These are phyloP conservation scores for Rosa chinensis DNA, from an alignment of 306 rosid genomes.

Conservation along the genomic window DNA sequence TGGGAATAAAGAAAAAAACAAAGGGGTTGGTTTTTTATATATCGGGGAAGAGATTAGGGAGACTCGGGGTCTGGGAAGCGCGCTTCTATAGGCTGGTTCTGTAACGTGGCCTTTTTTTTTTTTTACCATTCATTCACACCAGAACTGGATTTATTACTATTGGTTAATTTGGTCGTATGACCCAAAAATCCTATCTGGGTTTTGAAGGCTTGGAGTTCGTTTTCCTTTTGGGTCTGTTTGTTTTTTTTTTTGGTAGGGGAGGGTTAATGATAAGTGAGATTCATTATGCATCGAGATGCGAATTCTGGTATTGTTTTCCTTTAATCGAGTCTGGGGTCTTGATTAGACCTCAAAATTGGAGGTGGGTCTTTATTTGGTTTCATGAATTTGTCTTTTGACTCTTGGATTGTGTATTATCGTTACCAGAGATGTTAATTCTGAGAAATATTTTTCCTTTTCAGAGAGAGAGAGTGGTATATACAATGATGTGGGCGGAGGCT, in stretches of 20 bases:
- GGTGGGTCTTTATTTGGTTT: not conserved
- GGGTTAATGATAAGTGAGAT: not conserved
- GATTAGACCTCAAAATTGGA: not conserved
- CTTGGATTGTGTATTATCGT: not conserved
- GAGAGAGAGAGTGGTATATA: not conserved
- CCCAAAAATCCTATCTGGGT: conserved; percentile 5
- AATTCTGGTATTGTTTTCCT: not conserved
- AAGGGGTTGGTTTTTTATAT: not conserved
- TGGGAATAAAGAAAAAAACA: not conserved
- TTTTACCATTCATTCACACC: not conserved
- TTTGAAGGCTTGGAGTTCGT: not conserved
- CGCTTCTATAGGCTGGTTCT: conserved; percentile 29
- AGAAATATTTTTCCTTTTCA: not conserved
- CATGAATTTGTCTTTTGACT: not conserved
- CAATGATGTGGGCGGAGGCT: not conserved
- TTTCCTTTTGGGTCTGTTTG: not conserved
- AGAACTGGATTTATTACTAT: not conserved
- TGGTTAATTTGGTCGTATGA: not conserved
- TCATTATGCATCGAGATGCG: not conserved
- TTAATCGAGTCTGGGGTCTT: not conserved
- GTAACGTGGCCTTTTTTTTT: conserved; percentile 7
- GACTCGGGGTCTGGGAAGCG: conserved; percentile 28
- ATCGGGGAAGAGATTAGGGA: not conserved
- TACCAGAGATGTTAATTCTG: not conserved
- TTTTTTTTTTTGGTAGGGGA: no score